Evolutionary conservation across 164 flowering plant species (phyloP), one percentile per base, ranked within the genome.

Genomic region (Taxillus chinensis): DNA sequence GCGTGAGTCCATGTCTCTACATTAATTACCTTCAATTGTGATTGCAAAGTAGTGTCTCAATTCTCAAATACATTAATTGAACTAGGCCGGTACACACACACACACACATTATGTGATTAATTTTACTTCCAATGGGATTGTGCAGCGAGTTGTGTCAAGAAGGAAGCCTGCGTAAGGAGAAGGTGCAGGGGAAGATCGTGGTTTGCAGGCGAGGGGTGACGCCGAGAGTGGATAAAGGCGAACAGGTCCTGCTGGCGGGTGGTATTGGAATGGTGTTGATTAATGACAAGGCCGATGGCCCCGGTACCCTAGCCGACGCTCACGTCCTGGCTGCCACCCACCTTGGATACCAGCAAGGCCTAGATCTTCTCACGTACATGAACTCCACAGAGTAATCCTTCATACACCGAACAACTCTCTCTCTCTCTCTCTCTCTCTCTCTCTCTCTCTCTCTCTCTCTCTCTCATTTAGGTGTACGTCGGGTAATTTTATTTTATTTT

Each of bases 151-250:
- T 68, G 10, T 79, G 80, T 59, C 4, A 12, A 5, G 3, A 17
- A 2, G 72, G 71, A 37, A 51, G 75, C 9, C 60, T 80, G 8
- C 78, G 78, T 50, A 62, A 75, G 0, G 45, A 15, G 55, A 78
- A 74, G 69, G 78, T 71, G 59, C 68, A 65, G 53, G 84, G 80
- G 3, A 78, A 74, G 64, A 78, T 78, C 8, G 64, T 80, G 27
- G 77, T 67, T 3, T 80, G 84, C 57, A 17, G 68, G 0, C 57
- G 74, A 16, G 79, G 81, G 8, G 54, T 2, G 0, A 74, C 43
- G 27, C 38, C 66, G 15, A 62, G 76, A 38, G 60, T 65, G 3
- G 70, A 49, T 16, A 77, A 77, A 55, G 79, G 79, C 3, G 8
- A 39, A 8, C 67, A 45, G 17, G 81, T 75, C 8, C 40, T n/a